Evolutionary conservation across 768 basidiomycete species (phyloP), one percentile per base, ranked within the genome.

Genomic region (Artomyces pyxidatus): DNA sequence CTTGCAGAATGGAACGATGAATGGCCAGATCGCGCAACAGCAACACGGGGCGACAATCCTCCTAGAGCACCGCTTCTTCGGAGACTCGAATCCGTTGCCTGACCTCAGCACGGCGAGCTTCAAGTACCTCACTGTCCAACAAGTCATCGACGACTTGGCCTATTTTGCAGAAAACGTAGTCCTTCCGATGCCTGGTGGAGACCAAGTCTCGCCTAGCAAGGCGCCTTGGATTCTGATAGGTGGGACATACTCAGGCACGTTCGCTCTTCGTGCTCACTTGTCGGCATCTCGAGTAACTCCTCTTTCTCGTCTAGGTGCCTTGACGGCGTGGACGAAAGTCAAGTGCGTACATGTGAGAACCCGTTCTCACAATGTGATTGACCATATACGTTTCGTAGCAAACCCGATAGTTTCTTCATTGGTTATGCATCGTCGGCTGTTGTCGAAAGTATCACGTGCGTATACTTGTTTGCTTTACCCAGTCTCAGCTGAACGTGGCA

Each of bases 21-120:
- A 74, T 50, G 85, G 84, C 14, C 68, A 71, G 45, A 77, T 85
- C 51, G 80, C 83, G 14, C 78, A 83, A 58, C 77, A 81, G 60
- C 70, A 83, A 49, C 75, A 75, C 32, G 85, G 80, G 17, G 77
- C 77, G 14, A 73, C 76, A 4, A 68, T 86, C 54, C 66, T 86
- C 25, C 53, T 86, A 21, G 85, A 88, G 57, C 85, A 88, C 58
- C 73, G 85, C 22, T 88, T 82, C 70, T 87, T 80, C 53, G 85
- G 85, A 10, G 63, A 75, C n/a, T 87, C 84, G 49, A 88, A 85
- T 59, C 85, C 85, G 3, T 73, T 71, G 39, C 67, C 74, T 16
- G 72, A 86, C 59, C 72, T 87, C 25, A 75, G 69, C 27, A 74
- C 74, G 23, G 63, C 72, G 56, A 84, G 79, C 58, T 65, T 87